Conservation (phyloP, 306 rosid species). For the Delonix regia region DNA sequence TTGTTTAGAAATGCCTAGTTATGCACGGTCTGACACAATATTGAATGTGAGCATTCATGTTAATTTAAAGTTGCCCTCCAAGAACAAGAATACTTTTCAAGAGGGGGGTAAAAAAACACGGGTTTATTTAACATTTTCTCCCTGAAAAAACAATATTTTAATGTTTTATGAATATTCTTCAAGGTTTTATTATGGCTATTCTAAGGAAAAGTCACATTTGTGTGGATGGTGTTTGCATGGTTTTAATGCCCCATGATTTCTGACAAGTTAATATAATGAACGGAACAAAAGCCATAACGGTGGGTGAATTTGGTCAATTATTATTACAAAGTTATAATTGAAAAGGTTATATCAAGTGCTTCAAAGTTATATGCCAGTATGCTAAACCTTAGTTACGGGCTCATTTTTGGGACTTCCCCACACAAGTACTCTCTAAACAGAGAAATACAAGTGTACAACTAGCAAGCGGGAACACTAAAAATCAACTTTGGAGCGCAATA, state of each 20-base stretch:
- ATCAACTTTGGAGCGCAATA: background rate
- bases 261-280: background rate
- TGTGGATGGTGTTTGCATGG: background rate
- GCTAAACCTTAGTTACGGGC: background rate
- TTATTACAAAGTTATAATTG: background rate
- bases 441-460: background rate
- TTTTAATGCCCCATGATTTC: background rate
- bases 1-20: background rate
- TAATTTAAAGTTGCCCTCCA: background rate
- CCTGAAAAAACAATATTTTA: background rate
- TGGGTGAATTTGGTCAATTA: background rate
- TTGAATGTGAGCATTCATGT: background rate
- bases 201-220: background rate
- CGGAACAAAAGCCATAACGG: background rate
- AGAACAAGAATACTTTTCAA: background rate
- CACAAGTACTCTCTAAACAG: background rate
- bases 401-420: background rate
- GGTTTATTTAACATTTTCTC: too few relatives aligned
- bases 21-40: background rate
- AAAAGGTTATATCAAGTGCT: background rate
- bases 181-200: conserved; percentile 2
- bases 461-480: background rate
- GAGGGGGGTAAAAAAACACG: too few relatives aligned
- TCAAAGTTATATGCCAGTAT: background rate
- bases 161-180: background rate